These are phyloP conservation scores for Apiospora arundinis DNA, from an alignment of 2,329 filamentous ascomycete genomes.

Conservation along the genomic window DNA sequence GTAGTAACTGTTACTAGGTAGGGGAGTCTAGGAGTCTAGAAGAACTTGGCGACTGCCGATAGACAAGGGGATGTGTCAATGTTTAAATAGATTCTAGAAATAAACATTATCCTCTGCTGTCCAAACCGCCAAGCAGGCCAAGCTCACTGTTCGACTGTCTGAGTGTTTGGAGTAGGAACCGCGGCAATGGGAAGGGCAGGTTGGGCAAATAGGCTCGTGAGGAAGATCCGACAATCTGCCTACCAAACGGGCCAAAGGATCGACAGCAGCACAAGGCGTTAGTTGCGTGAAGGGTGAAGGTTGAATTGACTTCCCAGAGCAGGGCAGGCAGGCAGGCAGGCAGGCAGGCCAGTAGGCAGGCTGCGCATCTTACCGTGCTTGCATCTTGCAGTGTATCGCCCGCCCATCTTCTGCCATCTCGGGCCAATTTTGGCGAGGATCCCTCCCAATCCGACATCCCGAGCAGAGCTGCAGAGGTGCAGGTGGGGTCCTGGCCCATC, in stretches of 20 bases:
- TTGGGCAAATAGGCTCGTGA: neutral
- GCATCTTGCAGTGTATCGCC: neutral
- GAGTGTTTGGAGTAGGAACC: neutral
- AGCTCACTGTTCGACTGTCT: neutral
- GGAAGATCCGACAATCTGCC: neutral
- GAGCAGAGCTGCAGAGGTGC: neutral
- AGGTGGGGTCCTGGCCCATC: neutral
- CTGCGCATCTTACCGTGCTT: constrained; percentile 8
- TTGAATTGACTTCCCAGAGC: neutral
- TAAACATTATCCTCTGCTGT: neutral
- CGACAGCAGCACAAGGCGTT: neutral
- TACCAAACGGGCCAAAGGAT: constrained; percentile 3
- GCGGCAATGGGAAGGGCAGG: constrained; percentile 2
- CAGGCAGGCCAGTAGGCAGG: no score
- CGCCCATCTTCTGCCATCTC: constrained; percentile 4
- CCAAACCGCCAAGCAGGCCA: constrained; percentile 5
- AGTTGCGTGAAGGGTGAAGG: neutral
- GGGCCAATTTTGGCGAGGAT: constrained; percentile 10
- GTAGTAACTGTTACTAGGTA: no score
- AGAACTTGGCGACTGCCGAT: neutral
- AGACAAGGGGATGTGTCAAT: constrained; percentile 15
- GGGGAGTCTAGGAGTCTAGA: neutral
- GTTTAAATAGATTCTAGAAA: constrained; percentile 1
- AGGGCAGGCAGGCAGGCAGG: no score
- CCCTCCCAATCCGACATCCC: constrained; percentile 1